phyloP scores from a whole-genome alignment of 192 early-diverging fungal species.

The Coemansia sp. region DNA sequence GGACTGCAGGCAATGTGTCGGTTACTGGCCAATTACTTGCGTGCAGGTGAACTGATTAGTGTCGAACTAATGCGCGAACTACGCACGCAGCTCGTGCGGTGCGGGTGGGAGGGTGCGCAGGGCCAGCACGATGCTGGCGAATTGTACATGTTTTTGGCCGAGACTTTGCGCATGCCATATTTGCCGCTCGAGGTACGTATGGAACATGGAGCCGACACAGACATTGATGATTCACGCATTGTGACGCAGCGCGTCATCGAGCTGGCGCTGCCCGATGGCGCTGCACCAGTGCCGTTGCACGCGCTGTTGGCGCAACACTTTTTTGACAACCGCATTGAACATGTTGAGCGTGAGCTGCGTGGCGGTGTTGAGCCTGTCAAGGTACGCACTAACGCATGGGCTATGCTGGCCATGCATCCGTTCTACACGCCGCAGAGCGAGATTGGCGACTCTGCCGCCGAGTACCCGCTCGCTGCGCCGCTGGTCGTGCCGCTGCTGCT shows the following conservation, averaged over 20 bases:
- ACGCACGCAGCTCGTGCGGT: slow-evolving; percentile 50
- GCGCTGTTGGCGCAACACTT: slow-evolving; percentile 60
- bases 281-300: slow-evolving; percentile 53
- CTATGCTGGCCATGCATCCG: slow-evolving; percentile 65
- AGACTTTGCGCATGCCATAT: slow-evolving; percentile 65
- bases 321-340: slow-evolving; percentile 60
- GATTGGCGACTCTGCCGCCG: slow-evolving; percentile 55
- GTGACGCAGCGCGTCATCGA: slow-evolving; percentile 66
- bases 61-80: slow-evolving; percentile 57
- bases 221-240: slow-evolving; percentile 64
- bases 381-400: slow-evolving; percentile 68
- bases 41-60: slow-evolving; percentile 60
- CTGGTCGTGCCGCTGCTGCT: slow-evolving; percentile 68
- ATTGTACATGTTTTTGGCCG: slow-evolving; percentile 68
- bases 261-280: slow-evolving; percentile 43
- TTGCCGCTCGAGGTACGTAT: slow-evolving; percentile 65
- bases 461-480: slow-evolving; percentile 58
- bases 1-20: slow-evolving; percentile 56
- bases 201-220: slow-evolving; percentile 67
- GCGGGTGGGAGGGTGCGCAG: slow-evolving; percentile 53
- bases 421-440: slow-evolving; percentile 73
- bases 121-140: slow-evolving; percentile 70
- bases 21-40: slow-evolving; percentile 61
- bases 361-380: slow-evolving; percentile 20
- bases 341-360: slow-evolving; percentile 37